Conservation (phyloP, 345 rosid species). For the Adansonia digitata region DNA sequence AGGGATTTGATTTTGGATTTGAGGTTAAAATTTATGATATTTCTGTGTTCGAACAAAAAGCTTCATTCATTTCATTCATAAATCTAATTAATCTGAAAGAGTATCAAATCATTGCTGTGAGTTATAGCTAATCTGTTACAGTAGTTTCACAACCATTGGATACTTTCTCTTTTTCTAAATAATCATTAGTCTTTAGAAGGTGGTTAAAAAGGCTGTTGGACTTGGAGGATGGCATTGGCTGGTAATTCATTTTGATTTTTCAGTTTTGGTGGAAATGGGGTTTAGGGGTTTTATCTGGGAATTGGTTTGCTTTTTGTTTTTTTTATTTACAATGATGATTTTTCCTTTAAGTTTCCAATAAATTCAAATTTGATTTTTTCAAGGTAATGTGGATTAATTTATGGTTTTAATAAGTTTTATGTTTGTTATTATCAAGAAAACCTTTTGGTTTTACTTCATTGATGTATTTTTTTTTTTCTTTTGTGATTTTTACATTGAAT, state of each 20-base stretch:
- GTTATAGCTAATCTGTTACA: no score
- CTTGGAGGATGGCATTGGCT: conserved; percentile 99
- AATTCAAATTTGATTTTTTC: conserved; percentile 3
- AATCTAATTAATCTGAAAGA: no score
- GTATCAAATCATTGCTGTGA: no score
- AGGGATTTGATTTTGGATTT: no score
- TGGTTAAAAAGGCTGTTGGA: conserved; percentile 93
- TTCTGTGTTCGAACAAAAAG: no score
- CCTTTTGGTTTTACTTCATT: not conserved
- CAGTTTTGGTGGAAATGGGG: not conserved
- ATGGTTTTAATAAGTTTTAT: not conserved
- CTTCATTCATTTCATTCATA: no score
- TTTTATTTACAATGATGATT: not conserved
- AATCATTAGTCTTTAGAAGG: conserved; percentile 91
- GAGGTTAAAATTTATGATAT: no score
- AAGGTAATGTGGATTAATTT: conserved; percentile 29
- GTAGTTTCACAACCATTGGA: no score
- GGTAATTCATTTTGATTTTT: conserved; percentile 30
- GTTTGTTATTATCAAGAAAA: not conserved
- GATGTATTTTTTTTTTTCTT: not conserved
- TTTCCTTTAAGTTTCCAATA: not conserved
- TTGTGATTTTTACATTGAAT: not conserved
- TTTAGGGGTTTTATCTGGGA: not conserved
- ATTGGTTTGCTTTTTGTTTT: not conserved
- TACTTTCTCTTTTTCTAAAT: no score